phyloP scores from a whole-genome alignment of 495 filamentous ascomycete species.

The Hypomontagnella submonticulosa region DNA sequence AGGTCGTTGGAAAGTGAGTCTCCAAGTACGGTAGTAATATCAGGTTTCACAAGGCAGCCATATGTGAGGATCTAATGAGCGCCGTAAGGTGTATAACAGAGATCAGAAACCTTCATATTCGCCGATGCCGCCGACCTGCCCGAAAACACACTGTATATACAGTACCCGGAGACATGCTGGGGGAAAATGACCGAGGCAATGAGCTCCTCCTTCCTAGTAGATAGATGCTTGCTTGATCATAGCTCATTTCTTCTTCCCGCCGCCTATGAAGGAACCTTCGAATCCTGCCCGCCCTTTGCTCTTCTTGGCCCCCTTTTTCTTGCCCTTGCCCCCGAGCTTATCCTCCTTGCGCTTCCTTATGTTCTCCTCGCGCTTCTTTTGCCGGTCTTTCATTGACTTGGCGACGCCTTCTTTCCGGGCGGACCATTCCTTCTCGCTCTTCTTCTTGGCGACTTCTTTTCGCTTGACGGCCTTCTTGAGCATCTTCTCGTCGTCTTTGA shows the following conservation, averaged over 20 bases:
- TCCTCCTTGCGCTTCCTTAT: constrained; percentile 84
- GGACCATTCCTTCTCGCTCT: constrained; percentile 89
- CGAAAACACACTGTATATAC: constrained; percentile 12
- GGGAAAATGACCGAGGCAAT: not conserved
- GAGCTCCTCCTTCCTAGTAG: not conserved
- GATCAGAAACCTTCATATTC: constrained; percentile 2
- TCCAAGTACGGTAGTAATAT: too few relatives aligned
- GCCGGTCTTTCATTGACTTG: constrained; percentile 78
- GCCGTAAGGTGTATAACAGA: not conserved
- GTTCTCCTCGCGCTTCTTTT: constrained; percentile 91
- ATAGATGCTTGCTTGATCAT: not conserved
- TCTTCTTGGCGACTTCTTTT: constrained; percentile 88
- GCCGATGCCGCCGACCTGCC: constrained; percentile 6
- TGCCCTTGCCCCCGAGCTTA: constrained; percentile 70
- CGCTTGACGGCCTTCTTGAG: constrained; percentile 96
- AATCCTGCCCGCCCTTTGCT: constrained; percentile 80
- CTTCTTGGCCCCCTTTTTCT: constrained; percentile 66
- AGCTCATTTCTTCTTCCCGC: constrained; percentile 50
- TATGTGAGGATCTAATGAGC: too few relatives aligned
- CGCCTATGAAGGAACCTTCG: constrained; percentile 86
- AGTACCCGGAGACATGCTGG: not conserved
- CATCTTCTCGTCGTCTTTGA: constrained; percentile 86
- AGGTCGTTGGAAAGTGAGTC: too few relatives aligned
- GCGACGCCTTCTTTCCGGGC: constrained; percentile 80
- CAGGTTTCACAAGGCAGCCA: too few relatives aligned